Base-by-base conservation (phyloP, 306 rosid genomes). In the Trifolium repens region DNA sequence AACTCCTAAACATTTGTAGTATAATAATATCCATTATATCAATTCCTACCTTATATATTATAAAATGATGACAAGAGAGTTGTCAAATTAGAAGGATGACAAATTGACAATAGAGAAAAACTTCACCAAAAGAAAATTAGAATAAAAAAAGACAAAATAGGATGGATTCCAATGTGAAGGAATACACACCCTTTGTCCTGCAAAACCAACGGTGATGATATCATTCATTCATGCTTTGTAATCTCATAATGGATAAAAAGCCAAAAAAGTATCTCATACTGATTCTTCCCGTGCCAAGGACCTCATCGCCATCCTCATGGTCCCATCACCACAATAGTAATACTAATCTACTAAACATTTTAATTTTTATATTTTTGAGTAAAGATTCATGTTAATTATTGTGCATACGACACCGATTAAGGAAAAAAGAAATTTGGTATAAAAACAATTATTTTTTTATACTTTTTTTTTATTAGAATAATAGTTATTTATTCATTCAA, bases 191-290 rank as follows among this genome's bases (percentile, higher is more conserved):
- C 27, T 22, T 0, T 22, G 10, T 65, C 69, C 74, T 8, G 5
- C 30, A 61, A 43, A 42, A 42, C 61, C 15, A 69, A 69, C 69
- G 83, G 86, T 62, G 78, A 8, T 69, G 58, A 69, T 78, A 19
- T 37, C 40, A 37, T 37, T 35, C 8, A 35, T 35, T 37, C 74
- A 57, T 61, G 70, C 66, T 59, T 14, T 16, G 24, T 47, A 22
- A 16, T 72, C 22, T 80, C 74, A 44, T 24, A 34, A 67, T 44
- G 44, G 80, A 77, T 17, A 65, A 53, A 47, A 53, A 39, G 69
- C 78, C 69, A 70, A 81, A 76, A 71, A 34, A 60, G 81, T 65
- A 55, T 71, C 75, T 16, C 78, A 76, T 76, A 74, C 84, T 53
- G 78, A 81, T 71, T 81, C 78, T 71, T 81, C 78, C 15, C 53